A percentile compares a stretch with the other conserved stretches of the same genome.
Evolutionary conservation across 2,329 filamentous ascomycete species (phyloP).

Genomic region (Aspergillus niger): DNA sequence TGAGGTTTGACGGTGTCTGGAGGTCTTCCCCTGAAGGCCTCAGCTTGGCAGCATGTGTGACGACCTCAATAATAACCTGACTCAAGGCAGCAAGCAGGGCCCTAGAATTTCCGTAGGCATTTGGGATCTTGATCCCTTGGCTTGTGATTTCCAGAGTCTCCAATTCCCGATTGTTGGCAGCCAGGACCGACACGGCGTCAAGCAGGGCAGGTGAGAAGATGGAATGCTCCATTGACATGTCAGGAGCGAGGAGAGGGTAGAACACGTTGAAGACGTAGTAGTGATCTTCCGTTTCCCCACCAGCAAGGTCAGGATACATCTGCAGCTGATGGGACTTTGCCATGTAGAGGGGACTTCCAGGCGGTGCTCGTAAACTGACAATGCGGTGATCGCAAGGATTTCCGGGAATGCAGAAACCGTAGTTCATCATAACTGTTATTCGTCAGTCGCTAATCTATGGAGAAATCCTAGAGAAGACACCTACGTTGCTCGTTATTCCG

Average conservation of each 20-base stretch:
- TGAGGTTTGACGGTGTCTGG: slow-evolving; percentile 38
- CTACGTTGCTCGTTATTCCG: slow-evolving; percentile 71
- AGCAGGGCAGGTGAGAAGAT: slow-evolving; percentile 48
- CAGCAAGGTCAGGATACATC: slow-evolving; percentile 34
- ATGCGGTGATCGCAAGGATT: slow-evolving; percentile 50
- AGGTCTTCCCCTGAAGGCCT: slow-evolving; percentile 30
- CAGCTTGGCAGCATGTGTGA: slow-evolving; percentile 42
- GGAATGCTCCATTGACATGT: slow-evolving; percentile 40
- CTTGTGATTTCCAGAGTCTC: slow-evolving; percentile 37
- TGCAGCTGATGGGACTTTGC: slow-evolving; percentile 39
- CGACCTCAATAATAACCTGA: slow-evolving; percentile 45
- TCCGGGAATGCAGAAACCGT: slow-evolving; percentile 47
- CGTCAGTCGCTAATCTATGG: not conserved
- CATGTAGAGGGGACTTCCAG: slow-evolving; percentile 43
- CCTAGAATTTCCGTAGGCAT: slow-evolving; percentile 39
- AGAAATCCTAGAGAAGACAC: slow-evolving; percentile 11
- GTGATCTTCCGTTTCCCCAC: slow-evolving; percentile 34
- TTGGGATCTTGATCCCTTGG: slow-evolving; percentile 31
- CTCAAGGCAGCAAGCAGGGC: slow-evolving; percentile 43
- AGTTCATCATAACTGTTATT: slow-evolving; percentile 46
- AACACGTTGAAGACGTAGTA: slow-evolving; percentile 50
- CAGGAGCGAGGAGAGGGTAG: slow-evolving; percentile 42
- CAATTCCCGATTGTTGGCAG: slow-evolving; percentile 45
- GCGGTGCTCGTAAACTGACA: slow-evolving; percentile 42
- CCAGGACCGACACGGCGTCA: slow-evolving; percentile 44